Conservation (phyloP, 2,329 filamentous ascomycete species). For the Aspergillus awamori region DNA sequence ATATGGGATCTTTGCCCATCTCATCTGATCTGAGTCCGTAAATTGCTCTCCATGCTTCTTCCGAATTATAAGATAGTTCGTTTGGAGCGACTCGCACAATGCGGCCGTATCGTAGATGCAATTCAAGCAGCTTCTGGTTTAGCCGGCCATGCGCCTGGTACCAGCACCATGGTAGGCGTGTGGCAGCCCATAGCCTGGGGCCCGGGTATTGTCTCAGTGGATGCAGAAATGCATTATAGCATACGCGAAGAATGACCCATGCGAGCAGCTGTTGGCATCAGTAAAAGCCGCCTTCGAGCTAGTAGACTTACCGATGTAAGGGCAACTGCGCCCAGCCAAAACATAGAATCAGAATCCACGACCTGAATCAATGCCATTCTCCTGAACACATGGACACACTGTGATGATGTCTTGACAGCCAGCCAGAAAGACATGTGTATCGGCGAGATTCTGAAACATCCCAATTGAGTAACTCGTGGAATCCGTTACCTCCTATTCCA, state of each 20-base stretch:
- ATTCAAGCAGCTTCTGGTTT: conserved; percentile 17
- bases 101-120: conserved; percentile 25
- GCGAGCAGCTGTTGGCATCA: neutral
- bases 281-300: neutral
- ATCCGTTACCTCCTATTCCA: neutral
- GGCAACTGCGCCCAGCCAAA: neutral
- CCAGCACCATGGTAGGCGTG: conserved; percentile 15
- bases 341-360: neutral
- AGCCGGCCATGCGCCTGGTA: conserved; percentile 15
- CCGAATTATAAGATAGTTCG: conserved; percentile 44
- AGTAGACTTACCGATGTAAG: neutral
- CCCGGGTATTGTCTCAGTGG: conserved; percentile 24
- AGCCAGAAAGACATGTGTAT: neutral
- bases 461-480: neutral
- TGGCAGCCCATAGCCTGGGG: conserved; percentile 21
- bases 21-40: conserved; percentile 29
- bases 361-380: neutral
- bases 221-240: conserved; percentile 24
- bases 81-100: conserved; percentile 46
- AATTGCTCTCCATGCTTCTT: conserved; percentile 43
- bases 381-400: too few relatives aligned
- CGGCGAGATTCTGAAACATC: neutral
- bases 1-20: conserved; percentile 5
- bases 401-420: neutral
- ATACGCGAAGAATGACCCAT: neutral